Conservation (phyloP, 1,284 basidiomycete species). For the Psilocybe mexicana region DNA sequence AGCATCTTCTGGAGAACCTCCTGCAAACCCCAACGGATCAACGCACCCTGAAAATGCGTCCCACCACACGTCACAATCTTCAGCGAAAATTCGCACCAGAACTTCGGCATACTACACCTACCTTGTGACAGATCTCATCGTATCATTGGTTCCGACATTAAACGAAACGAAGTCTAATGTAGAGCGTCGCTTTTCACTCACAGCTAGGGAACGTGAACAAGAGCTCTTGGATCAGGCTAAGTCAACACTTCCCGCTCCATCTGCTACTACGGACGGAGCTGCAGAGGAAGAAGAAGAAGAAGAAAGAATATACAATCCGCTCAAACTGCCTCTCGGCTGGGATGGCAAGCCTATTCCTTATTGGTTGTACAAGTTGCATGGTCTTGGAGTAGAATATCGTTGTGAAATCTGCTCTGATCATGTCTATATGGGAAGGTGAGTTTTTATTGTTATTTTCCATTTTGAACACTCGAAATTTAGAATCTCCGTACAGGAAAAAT, state of each 20-base stretch:
- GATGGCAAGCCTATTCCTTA: constrained; percentile 98
- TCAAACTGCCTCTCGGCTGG: constrained; percentile 97
- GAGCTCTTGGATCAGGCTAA: constrained; percentile 86
- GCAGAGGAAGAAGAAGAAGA: constrained; percentile 92
- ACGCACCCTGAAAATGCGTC: constrained; percentile 29
- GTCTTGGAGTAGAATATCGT: constrained; percentile 94
- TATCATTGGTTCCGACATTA: constrained; percentile 63
- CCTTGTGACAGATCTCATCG: constrained; percentile 70
- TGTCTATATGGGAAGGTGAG: constrained; percentile 90
- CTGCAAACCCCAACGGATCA: constrained; percentile 64
- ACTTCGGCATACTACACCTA: constrained; percentile 74
- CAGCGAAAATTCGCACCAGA: constrained; percentile 60
- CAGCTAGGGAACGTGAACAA: constrained; percentile 93
- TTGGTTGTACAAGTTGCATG: constrained; percentile 98
- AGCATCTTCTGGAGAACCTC: constrained; percentile 52
- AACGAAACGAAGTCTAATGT: constrained; percentile 95
- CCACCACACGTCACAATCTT: constrained; percentile 33
- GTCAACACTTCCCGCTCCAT: constrained; percentile 58
- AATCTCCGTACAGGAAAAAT: constrained; percentile 68
- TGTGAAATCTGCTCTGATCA: constrained; percentile 98
- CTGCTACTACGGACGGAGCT: constrained; percentile 46
- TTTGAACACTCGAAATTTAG: constrained; percentile 1
- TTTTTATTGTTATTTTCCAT: constrained; percentile 9
- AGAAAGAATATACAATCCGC: constrained; percentile 95
- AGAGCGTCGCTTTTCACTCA: constrained; percentile 93